These are phyloP conservation scores for Grosmannia serpens DNA, from an alignment of 2,329 filamentous ascomycete genomes.

Conservation along the genomic window DNA sequence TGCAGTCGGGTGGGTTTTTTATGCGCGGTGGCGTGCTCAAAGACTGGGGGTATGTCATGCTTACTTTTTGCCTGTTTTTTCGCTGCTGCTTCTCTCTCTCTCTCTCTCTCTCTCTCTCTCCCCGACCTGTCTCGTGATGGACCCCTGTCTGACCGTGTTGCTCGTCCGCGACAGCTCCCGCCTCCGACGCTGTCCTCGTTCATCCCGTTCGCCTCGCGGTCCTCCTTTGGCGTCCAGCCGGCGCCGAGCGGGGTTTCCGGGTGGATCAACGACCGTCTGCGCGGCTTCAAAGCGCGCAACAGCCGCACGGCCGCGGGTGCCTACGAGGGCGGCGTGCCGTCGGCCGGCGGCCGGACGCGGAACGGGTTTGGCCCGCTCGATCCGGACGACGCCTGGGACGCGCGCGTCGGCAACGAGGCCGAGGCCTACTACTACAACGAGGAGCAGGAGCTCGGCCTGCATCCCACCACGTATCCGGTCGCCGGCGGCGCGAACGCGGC, in stretches of 20 bases:
- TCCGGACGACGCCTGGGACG: constrained; percentile 78
- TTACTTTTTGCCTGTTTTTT: not conserved
- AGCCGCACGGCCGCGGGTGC: constrained; percentile 56
- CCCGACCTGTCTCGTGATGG: no score
- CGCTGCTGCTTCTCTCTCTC: not conserved
- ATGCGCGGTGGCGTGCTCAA: constrained; percentile 60
- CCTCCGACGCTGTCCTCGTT: constrained; percentile 56
- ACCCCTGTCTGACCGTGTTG: not conserved
- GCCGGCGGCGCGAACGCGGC: constrained; percentile 22
- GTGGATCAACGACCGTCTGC: constrained; percentile 60
- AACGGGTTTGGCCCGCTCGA: constrained; percentile 48
- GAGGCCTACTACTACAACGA: constrained; percentile 52
- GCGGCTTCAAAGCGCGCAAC: constrained; percentile 47
- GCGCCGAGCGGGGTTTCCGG: constrained; percentile 53
- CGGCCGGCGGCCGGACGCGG: constrained; percentile 19
- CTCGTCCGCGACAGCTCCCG: constrained; percentile 40
- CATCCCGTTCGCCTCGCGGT: constrained; percentile 53
- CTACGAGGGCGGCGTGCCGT: constrained; percentile 48
- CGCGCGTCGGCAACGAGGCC: constrained; percentile 63
- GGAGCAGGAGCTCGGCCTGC: constrained; percentile 57
- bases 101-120: no score
- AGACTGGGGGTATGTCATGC: constrained; percentile 49
- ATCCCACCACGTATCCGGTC: constrained; percentile 14
- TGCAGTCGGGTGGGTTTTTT: constrained; percentile 56
- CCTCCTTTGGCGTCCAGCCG: constrained; percentile 38